Evolutionary conservation across 169 alveolate species (phyloP).

Genomic region (Prorocentrum cordatum): DNA sequence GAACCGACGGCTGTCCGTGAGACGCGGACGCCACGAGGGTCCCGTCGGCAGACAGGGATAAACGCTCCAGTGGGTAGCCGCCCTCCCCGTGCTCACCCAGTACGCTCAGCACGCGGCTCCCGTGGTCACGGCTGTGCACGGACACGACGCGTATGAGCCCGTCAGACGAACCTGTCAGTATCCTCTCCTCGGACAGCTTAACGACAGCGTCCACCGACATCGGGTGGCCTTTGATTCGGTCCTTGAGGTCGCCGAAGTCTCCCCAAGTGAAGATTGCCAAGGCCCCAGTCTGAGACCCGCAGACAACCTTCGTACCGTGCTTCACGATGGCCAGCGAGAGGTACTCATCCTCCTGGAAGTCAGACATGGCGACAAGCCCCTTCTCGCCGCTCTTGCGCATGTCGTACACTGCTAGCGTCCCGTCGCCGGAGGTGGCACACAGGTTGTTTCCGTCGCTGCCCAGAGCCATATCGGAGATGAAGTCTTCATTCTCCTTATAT

Average conservation of each 20-base stretch:
- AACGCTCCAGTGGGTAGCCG: no score
- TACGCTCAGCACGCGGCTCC: no score
- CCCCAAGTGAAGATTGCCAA: conserved; percentile 58
- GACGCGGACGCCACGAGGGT: no score
- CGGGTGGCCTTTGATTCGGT: conserved; percentile 52
- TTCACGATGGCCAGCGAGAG: conserved; percentile 1
- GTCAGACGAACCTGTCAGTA: no score
- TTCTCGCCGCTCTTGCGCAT: conserved; percentile 33
- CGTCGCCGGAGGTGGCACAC: conserved; percentile 22
- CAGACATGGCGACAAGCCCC: conserved; percentile 58
- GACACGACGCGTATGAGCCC: no score
- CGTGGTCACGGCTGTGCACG: no score
- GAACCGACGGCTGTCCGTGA: no score
- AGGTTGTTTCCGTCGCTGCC: not conserved
- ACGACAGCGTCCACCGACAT: conserved; percentile 44
- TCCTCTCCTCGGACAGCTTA: conserved; percentile 19
- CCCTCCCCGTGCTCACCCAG: no score
- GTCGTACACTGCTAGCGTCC: conserved; percentile 38
- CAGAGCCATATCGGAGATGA: not conserved
- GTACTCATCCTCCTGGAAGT: conserved; percentile 39
- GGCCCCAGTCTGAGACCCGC: not conserved
- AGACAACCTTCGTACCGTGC: not conserved
- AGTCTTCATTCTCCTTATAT: not conserved
- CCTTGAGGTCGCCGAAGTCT: conserved; percentile 42
- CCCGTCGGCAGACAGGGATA: no score